A percentile compares a stretch with the other conserved stretches of the same genome.
These are phyloP conservation scores for Paramecium pentaurelia DNA, from an alignment of 73 alveolate genomes.

Conservation along the genomic window DNA sequence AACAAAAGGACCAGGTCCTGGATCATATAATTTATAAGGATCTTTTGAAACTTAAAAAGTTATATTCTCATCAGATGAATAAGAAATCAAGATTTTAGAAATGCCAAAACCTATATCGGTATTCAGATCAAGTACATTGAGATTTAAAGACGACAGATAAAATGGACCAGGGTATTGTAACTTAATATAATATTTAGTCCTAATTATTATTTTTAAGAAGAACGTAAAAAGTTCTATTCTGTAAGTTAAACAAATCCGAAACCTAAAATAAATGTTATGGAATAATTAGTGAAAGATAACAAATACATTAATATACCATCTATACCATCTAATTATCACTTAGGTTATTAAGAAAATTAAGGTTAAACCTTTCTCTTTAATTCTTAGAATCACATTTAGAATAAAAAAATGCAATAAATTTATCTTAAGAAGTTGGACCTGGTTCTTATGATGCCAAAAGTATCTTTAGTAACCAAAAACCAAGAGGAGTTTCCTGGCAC, in stretches of 20 bases:
- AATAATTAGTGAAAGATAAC: not conserved
- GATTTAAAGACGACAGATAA: not conserved
- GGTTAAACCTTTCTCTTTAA: not conserved
- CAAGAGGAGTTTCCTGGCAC: slow-evolving; percentile 47
- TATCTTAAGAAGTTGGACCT: not conserved
- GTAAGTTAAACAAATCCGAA: not conserved
- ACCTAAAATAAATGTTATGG: not conserved
- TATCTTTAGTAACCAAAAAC: not conserved
- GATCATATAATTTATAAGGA: not conserved
- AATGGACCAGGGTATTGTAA: slow-evolving; percentile 18
- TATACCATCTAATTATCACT: not conserved
- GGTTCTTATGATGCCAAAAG: not conserved
- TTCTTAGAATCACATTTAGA: not conserved
- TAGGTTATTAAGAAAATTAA: not conserved
- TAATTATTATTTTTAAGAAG: not conserved
- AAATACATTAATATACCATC: slow-evolving; percentile 14
- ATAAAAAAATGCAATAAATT: not conserved
- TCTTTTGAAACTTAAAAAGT: slow-evolving; percentile 5
- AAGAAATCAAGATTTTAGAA: slow-evolving; percentile 32
- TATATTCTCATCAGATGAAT: slow-evolving; percentile 10
- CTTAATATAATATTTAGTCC: not conserved
- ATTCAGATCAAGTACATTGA: slow-evolving; percentile 32
- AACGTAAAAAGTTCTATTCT: not conserved
- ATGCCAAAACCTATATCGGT: slow-evolving; percentile 40
- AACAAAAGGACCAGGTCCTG: slow-evolving; percentile 12